A percentile compares a stretch with the other conserved stretches of the same genome.
Conservation (phyloP, 805 yeast genomes). For the Ogataea nonfermentans region DNA sequence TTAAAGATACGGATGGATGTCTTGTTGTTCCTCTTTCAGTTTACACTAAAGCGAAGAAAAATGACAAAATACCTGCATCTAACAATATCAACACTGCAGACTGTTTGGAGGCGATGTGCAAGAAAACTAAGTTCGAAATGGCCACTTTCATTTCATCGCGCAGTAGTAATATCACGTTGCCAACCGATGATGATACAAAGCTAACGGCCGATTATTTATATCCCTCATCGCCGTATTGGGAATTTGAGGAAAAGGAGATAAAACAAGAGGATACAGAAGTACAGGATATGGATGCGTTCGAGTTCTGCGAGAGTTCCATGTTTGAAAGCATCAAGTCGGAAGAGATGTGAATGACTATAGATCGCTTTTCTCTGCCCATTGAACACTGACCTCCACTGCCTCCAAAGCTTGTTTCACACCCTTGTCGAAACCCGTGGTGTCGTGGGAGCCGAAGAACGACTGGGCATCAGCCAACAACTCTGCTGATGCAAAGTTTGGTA, state of each 20-base stretch:
- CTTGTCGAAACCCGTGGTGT: constrained; percentile 56
- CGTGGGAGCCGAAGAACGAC: constrained; percentile 44
- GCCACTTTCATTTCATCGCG: constrained; percentile 10
- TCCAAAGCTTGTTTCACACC: constrained; percentile 57
- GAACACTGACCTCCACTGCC: constrained; percentile 45
- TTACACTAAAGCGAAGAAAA: constrained; percentile 1
- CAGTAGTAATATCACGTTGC: constrained; percentile 7
- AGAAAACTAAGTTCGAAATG: constrained; percentile 14
- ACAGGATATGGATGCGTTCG: constrained; percentile 3
- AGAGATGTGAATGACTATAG: constrained; percentile 3
- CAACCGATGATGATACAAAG: constrained; percentile 11
- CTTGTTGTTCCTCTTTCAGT: neutral
- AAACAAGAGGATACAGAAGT: neutral
- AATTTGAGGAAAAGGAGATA: neutral
- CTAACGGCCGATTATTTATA: constrained; percentile 6
- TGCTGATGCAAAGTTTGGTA: constrained; percentile 36
- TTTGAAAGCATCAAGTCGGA: constrained; percentile 13
- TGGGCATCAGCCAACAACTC: constrained; percentile 38
- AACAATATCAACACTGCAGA: constrained; percentile 5
- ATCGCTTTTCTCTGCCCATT: constrained; percentile 40
- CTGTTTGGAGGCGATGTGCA: constrained; percentile 10
- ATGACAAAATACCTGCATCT: too few relatives aligned
- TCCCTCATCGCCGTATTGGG: constrained; percentile 9
- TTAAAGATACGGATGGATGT: neutral
- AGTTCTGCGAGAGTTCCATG: constrained; percentile 10